These are phyloP conservation scores for Trametes versicolor DNA, from an alignment of 1,284 basidiomycete genomes.

Conservation along the genomic window DNA sequence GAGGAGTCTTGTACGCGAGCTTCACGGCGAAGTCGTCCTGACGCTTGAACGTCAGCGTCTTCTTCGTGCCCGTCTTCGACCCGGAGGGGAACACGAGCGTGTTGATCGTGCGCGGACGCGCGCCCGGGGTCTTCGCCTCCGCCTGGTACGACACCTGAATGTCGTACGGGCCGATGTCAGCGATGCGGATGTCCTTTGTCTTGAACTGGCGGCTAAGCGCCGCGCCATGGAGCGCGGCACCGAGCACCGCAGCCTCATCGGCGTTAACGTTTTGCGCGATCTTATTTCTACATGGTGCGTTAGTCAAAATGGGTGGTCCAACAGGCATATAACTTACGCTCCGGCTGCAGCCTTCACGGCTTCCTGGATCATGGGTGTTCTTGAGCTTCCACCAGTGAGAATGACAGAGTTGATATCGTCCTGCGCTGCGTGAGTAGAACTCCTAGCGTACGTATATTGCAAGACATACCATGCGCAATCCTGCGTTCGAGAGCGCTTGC, in stretches of 20 bases:
- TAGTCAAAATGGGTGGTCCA: not conserved
- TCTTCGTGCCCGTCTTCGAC: conserved; percentile 81
- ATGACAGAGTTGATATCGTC: conserved; percentile 89
- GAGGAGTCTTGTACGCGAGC: conserved; percentile 73
- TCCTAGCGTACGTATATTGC: not conserved
- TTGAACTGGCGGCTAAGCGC: conserved; percentile 91
- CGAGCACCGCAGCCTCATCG: conserved; percentile 96
- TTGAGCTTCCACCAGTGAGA: conserved; percentile 88
- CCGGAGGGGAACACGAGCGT: conserved; percentile 80
- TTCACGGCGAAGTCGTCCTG: conserved; percentile 81
- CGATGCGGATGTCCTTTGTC: conserved; percentile 92
- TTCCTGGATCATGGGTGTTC: conserved; percentile 92
- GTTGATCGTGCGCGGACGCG: conserved; percentile 74
- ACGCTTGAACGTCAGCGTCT: conserved; percentile 85
- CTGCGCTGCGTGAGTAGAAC: conserved; percentile 45
- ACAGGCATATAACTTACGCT: conserved; percentile 57
- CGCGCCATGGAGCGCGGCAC: conserved; percentile 95
- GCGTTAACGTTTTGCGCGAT: conserved; percentile 96
- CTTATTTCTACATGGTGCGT: conserved; percentile 60
- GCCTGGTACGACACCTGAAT: conserved; percentile 82
- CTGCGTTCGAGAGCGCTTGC: conserved; percentile 79
- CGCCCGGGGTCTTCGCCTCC: conserved; percentile 57
- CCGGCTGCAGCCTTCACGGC: conserved; percentile 83
- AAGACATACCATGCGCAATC: conserved; percentile 64
- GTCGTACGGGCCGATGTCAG: conserved; percentile 78